phyloP scores from a whole-genome alignment of 257 asterid species.

The Cruciata laevipes region DNA sequence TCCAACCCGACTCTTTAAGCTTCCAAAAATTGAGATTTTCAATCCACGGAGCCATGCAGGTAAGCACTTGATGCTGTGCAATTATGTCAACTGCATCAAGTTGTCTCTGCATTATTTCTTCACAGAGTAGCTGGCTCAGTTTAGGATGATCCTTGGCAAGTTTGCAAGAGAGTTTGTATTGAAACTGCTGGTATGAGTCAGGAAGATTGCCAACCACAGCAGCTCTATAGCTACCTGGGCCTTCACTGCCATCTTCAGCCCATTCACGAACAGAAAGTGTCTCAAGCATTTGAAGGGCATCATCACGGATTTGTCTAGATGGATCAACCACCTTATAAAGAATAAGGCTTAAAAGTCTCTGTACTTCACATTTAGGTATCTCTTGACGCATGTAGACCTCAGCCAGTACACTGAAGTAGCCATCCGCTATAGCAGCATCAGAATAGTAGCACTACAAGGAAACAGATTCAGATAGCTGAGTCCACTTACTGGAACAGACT shows the following conservation, averaged over 20 bases:
- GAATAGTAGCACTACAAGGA: slow-evolving; percentile 82
- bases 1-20: slow-evolving; percentile 96
- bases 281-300: slow-evolving; percentile 99
- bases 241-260: slow-evolving; percentile 96
- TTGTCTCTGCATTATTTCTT: slow-evolving; percentile 98
- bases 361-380: slow-evolving; percentile 97
- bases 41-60: slow-evolving; percentile 99
- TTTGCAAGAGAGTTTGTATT: slow-evolving; percentile 96
- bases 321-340: slow-evolving; percentile 99
- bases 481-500: slow-evolving; percentile 13
- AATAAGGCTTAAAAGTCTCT: slow-evolving; percentile 87
- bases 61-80: slow-evolving; percentile 97
- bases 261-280: slow-evolving; percentile 96
- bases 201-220: slow-evolving; percentile 99
- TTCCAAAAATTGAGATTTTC: slow-evolving; percentile 99
- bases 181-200: slow-evolving; percentile 97
- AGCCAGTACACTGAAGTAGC: slow-evolving; percentile 97
- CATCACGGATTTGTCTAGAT: slow-evolving; percentile 96
- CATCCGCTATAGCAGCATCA: slow-evolving; percentile 98
- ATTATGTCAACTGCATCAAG: slow-evolving; percentile 98
- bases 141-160: slow-evolving; percentile 99
- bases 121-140: slow-evolving; percentile 94
- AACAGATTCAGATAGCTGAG: slow-evolving; percentile 19
- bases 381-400: slow-evolving; percentile 99
- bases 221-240: slow-evolving; percentile 86